Conservation (phyloP, 345 rosid species). For the Salix dunnii region DNA sequence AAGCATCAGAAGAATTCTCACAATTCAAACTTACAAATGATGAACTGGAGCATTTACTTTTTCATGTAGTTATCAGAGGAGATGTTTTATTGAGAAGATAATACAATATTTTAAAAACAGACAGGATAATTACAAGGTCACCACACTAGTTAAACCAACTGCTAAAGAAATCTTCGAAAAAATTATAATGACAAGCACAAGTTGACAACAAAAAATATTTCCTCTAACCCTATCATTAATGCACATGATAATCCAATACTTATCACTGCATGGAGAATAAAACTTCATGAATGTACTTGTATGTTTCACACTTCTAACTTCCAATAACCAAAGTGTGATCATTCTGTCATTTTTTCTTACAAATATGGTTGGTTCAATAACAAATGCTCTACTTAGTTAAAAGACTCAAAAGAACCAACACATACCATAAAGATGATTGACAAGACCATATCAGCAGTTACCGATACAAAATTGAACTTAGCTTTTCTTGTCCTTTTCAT, state of each 20-base stretch:
- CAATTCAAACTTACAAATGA: no score
- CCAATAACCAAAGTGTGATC: not conserved
- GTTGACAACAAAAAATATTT: slow-evolving; percentile 11
- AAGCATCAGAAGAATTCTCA: no score
- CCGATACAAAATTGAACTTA: not conserved
- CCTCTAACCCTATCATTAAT: not conserved
- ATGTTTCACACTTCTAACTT: not conserved
- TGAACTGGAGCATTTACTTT: no score
- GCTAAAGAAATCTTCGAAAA: not conserved
- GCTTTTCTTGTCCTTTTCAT: not conserved
- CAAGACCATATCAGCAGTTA: not conserved
- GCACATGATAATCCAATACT: not conserved
- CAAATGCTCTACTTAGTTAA: not conserved
- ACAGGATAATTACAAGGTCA: not conserved
- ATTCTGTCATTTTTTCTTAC: not conserved
- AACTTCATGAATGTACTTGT: not conserved
- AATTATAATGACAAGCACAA: not conserved
- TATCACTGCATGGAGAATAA: not conserved
- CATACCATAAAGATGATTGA: not conserved
- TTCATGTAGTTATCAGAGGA: no score
- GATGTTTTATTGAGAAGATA: not conserved
- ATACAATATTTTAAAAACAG: not conserved
- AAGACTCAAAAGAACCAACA: not conserved
- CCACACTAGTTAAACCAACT: not conserved
- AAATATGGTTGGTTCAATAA: not conserved